A percentile compares a stretch with the other conserved stretches of the same genome.
Conservation (phyloP, 2,329 filamentous ascomycete species). For the Triangularia verruculosa region DNA sequence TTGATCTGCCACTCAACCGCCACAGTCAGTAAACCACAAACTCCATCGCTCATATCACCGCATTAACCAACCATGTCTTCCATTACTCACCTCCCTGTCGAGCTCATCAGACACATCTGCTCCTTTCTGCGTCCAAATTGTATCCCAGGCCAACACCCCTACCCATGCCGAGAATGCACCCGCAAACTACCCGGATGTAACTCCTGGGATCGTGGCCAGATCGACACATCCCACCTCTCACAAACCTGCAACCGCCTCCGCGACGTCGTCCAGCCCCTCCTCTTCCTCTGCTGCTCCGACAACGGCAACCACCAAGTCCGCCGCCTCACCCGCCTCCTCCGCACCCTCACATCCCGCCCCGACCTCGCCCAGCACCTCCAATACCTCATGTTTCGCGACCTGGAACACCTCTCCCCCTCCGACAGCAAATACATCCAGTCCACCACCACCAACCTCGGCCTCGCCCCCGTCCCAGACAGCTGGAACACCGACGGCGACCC, state of each 20-base stretch:
- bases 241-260: constrained; percentile 1
- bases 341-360: constrained; percentile 5
- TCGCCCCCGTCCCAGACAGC: neutral
- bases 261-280: constrained; percentile 7
- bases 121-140: constrained; percentile 1
- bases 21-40: no score
- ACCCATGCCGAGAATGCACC: neutral
- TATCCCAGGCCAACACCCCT: neutral
- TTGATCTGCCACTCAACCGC: no score
- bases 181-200: neutral
- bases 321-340: neutral
- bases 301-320: neutral
- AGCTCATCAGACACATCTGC: constrained; percentile 7
- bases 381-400: neutral
- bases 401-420: neutral
- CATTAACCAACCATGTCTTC: neutral
- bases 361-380: constrained; percentile 8
- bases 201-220: neutral
- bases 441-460: neutral
- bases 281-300: constrained; percentile 11
- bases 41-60: no score
- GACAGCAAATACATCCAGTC: neutral
- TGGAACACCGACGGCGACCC: constrained; percentile 5
- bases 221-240: neutral
- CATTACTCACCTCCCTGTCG: neutral